These are phyloP conservation scores for Termitomyces sp. DNA, from an alignment of 768 basidiomycete genomes.

Conservation along the genomic window DNA sequence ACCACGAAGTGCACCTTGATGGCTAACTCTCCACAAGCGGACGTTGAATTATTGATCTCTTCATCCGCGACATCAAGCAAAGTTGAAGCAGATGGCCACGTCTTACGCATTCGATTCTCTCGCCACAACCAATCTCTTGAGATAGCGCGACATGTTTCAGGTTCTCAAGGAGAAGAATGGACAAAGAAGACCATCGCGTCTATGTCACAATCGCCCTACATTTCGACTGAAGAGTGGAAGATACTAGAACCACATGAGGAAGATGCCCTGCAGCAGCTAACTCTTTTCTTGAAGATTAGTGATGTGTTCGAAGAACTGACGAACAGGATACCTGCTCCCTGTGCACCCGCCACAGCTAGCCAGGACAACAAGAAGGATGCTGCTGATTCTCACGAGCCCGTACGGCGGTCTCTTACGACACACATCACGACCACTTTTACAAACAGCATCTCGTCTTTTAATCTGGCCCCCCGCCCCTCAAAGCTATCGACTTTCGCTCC, in stretches of 20 bases:
- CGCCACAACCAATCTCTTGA: constrained; percentile 33
- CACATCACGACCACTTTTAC: not conserved
- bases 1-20: constrained; percentile 47
- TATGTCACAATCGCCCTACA: constrained; percentile 20
- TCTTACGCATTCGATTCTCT: constrained; percentile 38
- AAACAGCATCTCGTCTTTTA: constrained; percentile 15
- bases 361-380: not conserved
- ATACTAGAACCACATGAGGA: constrained; percentile 25
- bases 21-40: constrained; percentile 48
- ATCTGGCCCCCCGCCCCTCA: constrained; percentile 12
- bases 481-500: constrained; percentile 8
- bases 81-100: constrained; percentile 14
- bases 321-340: not conserved
- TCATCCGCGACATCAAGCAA: constrained; percentile 12
- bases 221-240: constrained; percentile 24
- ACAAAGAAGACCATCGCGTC: constrained; percentile 31
- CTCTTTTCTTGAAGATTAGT: constrained; percentile 26
- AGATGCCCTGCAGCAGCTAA: constrained; percentile 24
- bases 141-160: constrained; percentile 31
- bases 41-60: constrained; percentile 43
- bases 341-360: not conserved
- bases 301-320: constrained; percentile 18
- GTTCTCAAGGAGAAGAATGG: constrained; percentile 37
- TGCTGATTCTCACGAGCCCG: not conserved
- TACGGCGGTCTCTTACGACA: not conserved